Conservation (phyloP, 768 basidiomycete species). For the Boletus rubropictus region DNA sequence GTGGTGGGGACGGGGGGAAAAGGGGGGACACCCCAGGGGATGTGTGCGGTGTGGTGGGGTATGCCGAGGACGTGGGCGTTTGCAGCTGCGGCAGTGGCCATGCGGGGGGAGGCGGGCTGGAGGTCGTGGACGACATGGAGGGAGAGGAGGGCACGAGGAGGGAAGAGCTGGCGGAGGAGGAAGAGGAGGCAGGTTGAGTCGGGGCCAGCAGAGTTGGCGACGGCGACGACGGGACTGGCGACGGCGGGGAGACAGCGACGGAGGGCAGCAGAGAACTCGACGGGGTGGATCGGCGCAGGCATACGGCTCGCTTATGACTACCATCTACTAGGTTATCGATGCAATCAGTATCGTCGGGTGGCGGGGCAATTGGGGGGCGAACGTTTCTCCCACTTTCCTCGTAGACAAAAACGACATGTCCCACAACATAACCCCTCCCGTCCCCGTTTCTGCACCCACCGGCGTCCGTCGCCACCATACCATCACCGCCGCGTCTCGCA, state of each 20-base stretch:
- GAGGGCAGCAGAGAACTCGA: conserved; percentile 49
- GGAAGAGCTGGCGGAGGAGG: conserved; percentile 44
- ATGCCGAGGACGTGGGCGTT: conserved; percentile 42
- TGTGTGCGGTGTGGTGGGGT: conserved; percentile 38
- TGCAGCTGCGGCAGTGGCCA: conserved; percentile 46
- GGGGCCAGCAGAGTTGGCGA: conserved; percentile 78
- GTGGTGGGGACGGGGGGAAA: conserved; percentile 46
- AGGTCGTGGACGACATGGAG: conserved; percentile 67
- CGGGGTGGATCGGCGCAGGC: conserved; percentile 33
- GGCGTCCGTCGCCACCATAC: conserved; percentile 80
- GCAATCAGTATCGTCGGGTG: conserved; percentile 20
- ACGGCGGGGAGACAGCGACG: conserved; percentile 9
- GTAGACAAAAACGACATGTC: too few species aligned
- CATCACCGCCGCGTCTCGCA: conserved; percentile 69
- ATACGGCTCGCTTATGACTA: too few species aligned
- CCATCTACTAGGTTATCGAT: too few species aligned
- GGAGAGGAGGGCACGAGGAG: conserved; percentile 41
- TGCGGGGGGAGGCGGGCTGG: conserved; percentile 49
- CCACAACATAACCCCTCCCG: conserved; percentile 39
- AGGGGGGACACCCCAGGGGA: conserved; percentile 54
- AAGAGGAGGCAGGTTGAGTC: conserved; percentile 79
- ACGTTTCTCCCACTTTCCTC: too few species aligned
- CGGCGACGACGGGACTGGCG: conserved; percentile 30
- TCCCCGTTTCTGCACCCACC: conserved; percentile 32
- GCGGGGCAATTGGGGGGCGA: too few species aligned